These are phyloP conservation scores for Musa itinerans DNA, from an alignment of 176 grass and related monocot genomes.

Conservation along the genomic window DNA sequence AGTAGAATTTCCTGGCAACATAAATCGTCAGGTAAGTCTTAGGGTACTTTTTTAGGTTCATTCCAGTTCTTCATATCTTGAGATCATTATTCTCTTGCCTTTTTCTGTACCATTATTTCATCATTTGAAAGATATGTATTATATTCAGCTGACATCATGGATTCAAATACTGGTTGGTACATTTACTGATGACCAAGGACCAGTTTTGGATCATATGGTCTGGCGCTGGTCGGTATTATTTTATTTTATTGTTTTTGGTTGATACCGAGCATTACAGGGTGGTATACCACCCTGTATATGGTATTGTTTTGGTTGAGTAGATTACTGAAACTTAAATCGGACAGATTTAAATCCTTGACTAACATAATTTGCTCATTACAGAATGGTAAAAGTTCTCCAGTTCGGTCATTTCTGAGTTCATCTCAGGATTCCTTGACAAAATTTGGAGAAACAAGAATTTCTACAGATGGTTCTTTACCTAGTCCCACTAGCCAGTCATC, in stretches of 20 bases:
- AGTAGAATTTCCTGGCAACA: conserved; percentile 51
- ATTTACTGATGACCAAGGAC: no score
- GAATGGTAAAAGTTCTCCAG: conserved; percentile 1
- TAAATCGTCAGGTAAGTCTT: conserved; percentile 40
- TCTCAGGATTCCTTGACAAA: conserved; percentile 26
- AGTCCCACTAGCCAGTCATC: conserved; percentile 38
- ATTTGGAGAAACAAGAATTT: conserved; percentile 22
- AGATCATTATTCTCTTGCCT: not conserved
- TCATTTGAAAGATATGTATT: not conserved
- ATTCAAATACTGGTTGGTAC: no score
- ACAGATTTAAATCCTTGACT: no score
- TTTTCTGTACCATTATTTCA: no score
- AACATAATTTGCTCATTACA: not conserved
- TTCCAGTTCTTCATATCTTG: not conserved
- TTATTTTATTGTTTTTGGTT: no score
- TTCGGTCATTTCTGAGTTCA: conserved; percentile 1
- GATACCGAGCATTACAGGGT: no score
- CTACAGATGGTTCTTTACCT: conserved; percentile 22
- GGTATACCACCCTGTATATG: no score
- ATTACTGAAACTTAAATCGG: no score
- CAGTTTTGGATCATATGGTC: no score
- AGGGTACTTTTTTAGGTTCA: conserved; percentile 9
- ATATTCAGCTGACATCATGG: not conserved
- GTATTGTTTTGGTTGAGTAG: no score
- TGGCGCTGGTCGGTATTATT: no score